A percentile compares a stretch with the other conserved stretches of the same genome.
Conservation (phyloP, 805 yeast species). For the Priceomyces carsonii region DNA sequence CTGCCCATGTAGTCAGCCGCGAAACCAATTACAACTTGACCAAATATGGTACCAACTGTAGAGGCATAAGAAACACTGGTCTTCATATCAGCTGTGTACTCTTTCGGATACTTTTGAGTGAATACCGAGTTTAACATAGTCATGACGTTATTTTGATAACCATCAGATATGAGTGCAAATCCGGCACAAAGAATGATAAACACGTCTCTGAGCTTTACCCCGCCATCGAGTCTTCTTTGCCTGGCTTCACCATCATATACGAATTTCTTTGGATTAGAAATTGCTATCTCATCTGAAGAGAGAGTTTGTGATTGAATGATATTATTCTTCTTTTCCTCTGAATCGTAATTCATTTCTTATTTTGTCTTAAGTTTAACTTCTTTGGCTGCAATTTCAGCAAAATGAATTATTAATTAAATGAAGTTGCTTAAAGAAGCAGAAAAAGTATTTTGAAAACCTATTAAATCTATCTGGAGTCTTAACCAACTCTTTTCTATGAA, state of each 20-base stretch:
- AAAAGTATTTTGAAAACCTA: too few species aligned
- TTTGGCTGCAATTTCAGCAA: too few species aligned
- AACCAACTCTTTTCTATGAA: too few species aligned
- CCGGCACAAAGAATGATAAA: constrained; percentile 65
- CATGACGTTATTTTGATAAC: constrained; percentile 75
- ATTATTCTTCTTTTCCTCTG: constrained; percentile 1
- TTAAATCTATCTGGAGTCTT: too few species aligned
- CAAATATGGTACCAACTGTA: constrained; percentile 68
- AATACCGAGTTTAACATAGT: constrained; percentile 65
- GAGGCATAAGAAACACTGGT: constrained; percentile 72
- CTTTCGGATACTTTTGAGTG: constrained; percentile 45
- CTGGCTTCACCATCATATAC: constrained; percentile 36
- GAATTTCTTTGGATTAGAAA: constrained; percentile 11
- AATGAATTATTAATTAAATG: too few species aligned
- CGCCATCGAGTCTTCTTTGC: constrained; percentile 24
- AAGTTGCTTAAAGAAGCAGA: too few species aligned
- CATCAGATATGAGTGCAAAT: constrained; percentile 74
- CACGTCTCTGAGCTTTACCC: constrained; percentile 27
- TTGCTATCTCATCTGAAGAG: constrained; percentile 1
- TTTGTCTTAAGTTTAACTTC: too few species aligned
- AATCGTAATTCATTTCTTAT: too few species aligned
- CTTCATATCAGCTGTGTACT: constrained; percentile 47
- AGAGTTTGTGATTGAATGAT: not conserved
- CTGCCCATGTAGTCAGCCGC: constrained; percentile 67
- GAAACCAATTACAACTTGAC: constrained; percentile 66